Conservation (phyloP, 352 stramenopile genomes). For the Phytopythium litorale region DNA sequence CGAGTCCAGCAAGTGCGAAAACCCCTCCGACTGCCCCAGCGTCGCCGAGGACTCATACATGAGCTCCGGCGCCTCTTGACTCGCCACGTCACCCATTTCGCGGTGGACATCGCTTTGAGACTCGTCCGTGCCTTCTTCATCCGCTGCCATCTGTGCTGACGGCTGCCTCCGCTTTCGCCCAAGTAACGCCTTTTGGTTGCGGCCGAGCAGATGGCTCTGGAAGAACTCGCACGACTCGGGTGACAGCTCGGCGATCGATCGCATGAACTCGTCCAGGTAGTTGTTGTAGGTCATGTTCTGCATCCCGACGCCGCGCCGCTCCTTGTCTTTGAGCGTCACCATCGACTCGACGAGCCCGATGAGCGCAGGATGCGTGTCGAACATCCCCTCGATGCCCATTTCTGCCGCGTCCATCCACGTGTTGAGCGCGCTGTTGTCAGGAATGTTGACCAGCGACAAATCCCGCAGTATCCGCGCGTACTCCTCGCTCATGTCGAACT, state of each 20-base stretch:
- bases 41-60: slow-evolving; percentile 14
- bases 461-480: slow-evolving; percentile 46
- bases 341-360: slow-evolving; percentile 67
- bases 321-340: slow-evolving; percentile 73
- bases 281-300: slow-evolving; percentile 81
- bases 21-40: slow-evolving; percentile 16
- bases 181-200: slow-evolving; percentile 45
- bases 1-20: slow-evolving; percentile 32
- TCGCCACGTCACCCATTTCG: neutral
- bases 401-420: slow-evolving; percentile 65
- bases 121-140: neutral
- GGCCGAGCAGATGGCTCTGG: slow-evolving; percentile 60
- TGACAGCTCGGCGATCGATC: slow-evolving; percentile 49
- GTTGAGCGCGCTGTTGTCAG: slow-evolving; percentile 36
- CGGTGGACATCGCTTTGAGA: slow-evolving; percentile 4
- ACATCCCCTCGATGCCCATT: slow-evolving; percentile 57
- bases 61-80: slow-evolving; percentile 10
- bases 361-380: slow-evolving; percentile 58
- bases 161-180: slow-evolving; percentile 30
- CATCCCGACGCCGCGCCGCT: slow-evolving; percentile 63
- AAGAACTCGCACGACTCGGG: slow-evolving; percentile 65
- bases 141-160: neutral
- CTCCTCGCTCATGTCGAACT: slow-evolving; percentile 56
- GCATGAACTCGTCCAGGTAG: slow-evolving; percentile 66
- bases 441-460: slow-evolving; percentile 47